Percentiles rank a stretch among this genome's conserved stretches.
These are phyloP conservation scores for Simmondsia chinensis DNA, from an alignment of 148 eudicot species.

Conservation along the genomic window DNA sequence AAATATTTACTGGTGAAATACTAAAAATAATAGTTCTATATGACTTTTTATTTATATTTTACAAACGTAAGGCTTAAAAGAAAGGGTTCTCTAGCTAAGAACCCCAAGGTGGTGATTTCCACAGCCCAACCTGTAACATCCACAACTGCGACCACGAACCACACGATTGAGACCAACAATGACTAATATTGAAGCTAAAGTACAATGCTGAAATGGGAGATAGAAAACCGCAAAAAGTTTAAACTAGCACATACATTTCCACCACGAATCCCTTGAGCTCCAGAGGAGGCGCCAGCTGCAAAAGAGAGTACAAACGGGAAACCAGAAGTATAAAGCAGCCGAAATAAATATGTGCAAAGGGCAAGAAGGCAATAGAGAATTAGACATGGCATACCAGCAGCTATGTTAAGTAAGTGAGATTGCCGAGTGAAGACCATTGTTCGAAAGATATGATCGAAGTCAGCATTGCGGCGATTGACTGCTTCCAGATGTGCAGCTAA, in stretches of 20 bases:
- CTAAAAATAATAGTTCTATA: no score
- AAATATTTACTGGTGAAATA: no score
- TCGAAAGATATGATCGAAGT: constrained; percentile 80
- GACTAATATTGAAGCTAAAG: constrained; percentile 6
- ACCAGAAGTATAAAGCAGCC: constrained; percentile 80
- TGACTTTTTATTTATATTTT: no score
- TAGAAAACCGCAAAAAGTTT: neutral
- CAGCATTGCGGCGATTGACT: constrained; percentile 92
- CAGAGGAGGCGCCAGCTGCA: constrained; percentile 80
- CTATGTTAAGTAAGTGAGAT: constrained; percentile 57
- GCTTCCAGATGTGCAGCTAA: constrained; percentile 98
- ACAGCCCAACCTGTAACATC: no score
- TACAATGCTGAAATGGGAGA: neutral
- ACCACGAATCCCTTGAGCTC: constrained; percentile 48
- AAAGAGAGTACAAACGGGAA: constrained; percentile 57
- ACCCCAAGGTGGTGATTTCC: no score
- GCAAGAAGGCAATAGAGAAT: constrained; percentile 67
- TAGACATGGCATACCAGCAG: constrained; percentile 85
- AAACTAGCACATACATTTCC: constrained; percentile 42
- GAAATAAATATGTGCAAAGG: constrained; percentile 71
- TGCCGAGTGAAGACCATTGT: constrained; percentile 80
- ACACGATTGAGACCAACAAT: constrained; percentile 8
- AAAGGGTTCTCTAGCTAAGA: no score
- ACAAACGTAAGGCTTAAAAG: no score
- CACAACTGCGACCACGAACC: no score